phyloP scores from a whole-genome alignment of 257 asterid genomes.

The Gentiana straminea region DNA sequence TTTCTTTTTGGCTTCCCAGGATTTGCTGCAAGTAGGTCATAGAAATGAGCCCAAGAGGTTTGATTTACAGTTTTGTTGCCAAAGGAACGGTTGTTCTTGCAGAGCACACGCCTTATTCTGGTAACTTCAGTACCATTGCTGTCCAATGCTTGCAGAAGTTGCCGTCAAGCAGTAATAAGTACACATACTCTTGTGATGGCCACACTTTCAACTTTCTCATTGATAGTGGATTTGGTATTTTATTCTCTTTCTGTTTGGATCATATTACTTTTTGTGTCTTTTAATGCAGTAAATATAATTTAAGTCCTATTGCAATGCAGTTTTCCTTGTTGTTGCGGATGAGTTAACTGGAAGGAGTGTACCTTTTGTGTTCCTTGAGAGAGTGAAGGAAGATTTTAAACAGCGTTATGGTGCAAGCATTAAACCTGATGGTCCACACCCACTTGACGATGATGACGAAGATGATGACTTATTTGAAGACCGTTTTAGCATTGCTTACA shows the following conservation, averaged over 20 bases:
- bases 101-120: constrained; percentile 94
- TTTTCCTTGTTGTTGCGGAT: constrained; percentile 95
- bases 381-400: constrained; percentile 87
- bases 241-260: constrained; percentile 5
- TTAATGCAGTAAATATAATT: background rate
- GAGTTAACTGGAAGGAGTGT: constrained; percentile 85
- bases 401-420: constrained; percentile 70
- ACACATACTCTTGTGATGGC: constrained; percentile 94
- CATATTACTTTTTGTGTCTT: background rate
- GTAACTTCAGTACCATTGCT: constrained; percentile 95
- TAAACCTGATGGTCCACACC: constrained; percentile 56
- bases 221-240: constrained; percentile 80
- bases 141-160: constrained; percentile 97
- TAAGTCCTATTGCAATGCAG: constrained; percentile 27
- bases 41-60: constrained; percentile 76
- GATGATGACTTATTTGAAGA: constrained; percentile 83
- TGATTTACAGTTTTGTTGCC: constrained; percentile 97
- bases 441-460: constrained; percentile 67
- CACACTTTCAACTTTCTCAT: constrained; percentile 92
- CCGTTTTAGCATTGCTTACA: constrained; percentile 92
- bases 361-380: constrained; percentile 94
- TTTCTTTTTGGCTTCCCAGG: background rate
- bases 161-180: constrained; percentile 92
- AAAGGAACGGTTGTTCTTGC: constrained; percentile 93
- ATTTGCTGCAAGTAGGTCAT: no score